Percentiles rank a stretch among this genome's conserved stretches.
phyloP scores from a whole-genome alignment of 2,329 filamentous ascomycete genomes.

The Aspergillus flavus region DNA sequence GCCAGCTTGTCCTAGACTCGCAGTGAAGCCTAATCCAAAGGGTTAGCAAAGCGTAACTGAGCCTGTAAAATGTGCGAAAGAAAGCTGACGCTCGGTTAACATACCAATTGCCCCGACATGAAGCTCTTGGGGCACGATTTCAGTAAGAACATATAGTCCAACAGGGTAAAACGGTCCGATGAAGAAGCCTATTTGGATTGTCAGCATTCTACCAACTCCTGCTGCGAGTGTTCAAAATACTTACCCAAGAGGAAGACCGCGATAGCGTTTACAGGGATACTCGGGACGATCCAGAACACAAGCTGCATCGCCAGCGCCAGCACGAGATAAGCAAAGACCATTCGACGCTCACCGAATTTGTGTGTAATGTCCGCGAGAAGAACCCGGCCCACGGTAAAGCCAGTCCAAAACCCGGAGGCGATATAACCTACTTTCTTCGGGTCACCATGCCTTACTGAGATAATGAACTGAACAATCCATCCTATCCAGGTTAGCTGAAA shows the following conservation, averaged over 20 bases:
- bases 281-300: slow-evolving; percentile 27
- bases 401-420: slow-evolving; percentile 27
- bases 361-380: slow-evolving; percentile 27
- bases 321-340: slow-evolving; percentile 25
- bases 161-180: slow-evolving; percentile 31
- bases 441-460: slow-evolving; percentile 26
- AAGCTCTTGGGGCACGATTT: slow-evolving; percentile 25
- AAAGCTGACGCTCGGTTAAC: background rate
- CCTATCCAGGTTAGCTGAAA: slow-evolving; percentile 12
- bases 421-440: slow-evolving; percentile 28
- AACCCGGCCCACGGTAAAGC: slow-evolving; percentile 26
- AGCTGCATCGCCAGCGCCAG: slow-evolving; percentile 24
- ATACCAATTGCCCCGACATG: slow-evolving; percentile 28
- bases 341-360: slow-evolving; percentile 26
- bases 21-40: slow-evolving; percentile 23
- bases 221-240: background rate
- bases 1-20: slow-evolving; percentile 26
- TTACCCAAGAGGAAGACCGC: slow-evolving; percentile 27
- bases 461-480: slow-evolving; percentile 28
- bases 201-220: background rate
- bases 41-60: slow-evolving; percentile 4
- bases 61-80: background rate
- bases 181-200: slow-evolving; percentile 24
- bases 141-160: slow-evolving; percentile 26
- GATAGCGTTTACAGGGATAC: slow-evolving; percentile 25